Evolutionary conservation across 345 rosid species (phyloP).

Genomic region (Aquilaria malaccensis): DNA sequence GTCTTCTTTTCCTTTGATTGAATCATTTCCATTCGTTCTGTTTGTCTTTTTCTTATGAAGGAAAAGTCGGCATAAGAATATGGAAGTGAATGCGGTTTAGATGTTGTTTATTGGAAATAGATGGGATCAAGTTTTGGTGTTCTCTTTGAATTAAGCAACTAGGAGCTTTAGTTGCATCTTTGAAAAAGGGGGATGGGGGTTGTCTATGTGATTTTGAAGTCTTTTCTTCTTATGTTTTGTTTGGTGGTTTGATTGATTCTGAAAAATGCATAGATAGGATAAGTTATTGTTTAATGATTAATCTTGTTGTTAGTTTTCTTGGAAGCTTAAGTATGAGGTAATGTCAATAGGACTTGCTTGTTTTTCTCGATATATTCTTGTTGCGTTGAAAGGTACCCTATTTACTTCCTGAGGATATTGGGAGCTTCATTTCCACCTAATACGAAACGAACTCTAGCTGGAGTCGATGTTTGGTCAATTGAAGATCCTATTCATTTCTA

Average conservation of each 20-base stretch:
- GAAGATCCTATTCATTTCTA: neutral
- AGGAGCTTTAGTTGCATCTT: neutral
- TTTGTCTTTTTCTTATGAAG: conserved; percentile 7
- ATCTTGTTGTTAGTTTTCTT: too few relatives aligned
- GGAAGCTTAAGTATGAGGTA: too few relatives aligned
- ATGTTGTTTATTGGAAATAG: neutral
- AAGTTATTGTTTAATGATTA: too few relatives aligned
- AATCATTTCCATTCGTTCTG: neutral
- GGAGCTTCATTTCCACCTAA: neutral
- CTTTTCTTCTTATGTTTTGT: too few relatives aligned
- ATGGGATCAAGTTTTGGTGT: neutral
- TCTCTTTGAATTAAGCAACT: neutral
- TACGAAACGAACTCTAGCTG: too few relatives aligned
- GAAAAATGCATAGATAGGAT: too few relatives aligned
- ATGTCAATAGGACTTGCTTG: too few relatives aligned
- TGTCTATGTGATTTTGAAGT: too few relatives aligned
- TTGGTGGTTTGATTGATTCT: too few relatives aligned
- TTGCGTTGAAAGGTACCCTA: too few relatives aligned
- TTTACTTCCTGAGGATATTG: neutral
- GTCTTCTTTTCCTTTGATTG: neutral
- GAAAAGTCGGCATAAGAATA: neutral
- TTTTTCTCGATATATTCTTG: too few relatives aligned
- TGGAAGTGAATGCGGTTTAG: neutral
- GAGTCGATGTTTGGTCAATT: neutral
- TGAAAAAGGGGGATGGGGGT: too few relatives aligned